Base-by-base conservation (phyloP, 2,329 filamentous ascomycete genomes). In the Aspergillus sp. region DNA sequence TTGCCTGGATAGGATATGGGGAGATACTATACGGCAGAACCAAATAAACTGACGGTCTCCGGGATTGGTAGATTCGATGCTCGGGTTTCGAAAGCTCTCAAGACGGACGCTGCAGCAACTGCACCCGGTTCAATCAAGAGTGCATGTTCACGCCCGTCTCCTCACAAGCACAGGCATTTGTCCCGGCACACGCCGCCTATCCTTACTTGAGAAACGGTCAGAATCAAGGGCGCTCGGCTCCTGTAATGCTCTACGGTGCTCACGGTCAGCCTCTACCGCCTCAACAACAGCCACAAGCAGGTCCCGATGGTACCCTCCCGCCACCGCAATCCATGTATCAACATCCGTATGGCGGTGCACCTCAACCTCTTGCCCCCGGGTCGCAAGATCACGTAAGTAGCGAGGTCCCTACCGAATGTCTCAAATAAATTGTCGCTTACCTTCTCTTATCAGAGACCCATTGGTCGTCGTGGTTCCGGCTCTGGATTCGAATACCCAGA, bases 121-220 rank as follows among this genome's bases (percentile, higher is more conserved):
- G 88, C 71, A 81, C 87, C 64, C 82, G 88, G 52, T 91, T 91
- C 77, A 88, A 88, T 65, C 88, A 91, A 75, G 87, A 90, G 71
- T 91, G 89, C 76, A 86, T 91, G 75, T 91, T 91, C 75, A 90
- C 88, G 1, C 88, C 89, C 2, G 88, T 91, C 24, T 90, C 87
- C 3, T 88, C 87, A 11, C 88, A 90, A 75, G 86, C 87, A 9
- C 88, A 90, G 73, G 88, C 89, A 11, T 91, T 91, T 69, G 88
- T 91, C 36, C 88, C 88, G 7, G 88, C 87, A 10, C 87, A 90
- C 71, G 87, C 88, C 6, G 85, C 87, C 59, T 90, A 84, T 63
- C 82, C 83, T 16, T 78, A 82, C 67, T 71, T 84, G 69, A 78
- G 81, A 57, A 80, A 80, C 63, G 57, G 62, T 32, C 71, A 71